Percentiles rank a stretch among this genome's conserved stretches.
phyloP scores from a whole-genome alignment of 768 basidiomycete species.

The Sarcodon aspratus region DNA sequence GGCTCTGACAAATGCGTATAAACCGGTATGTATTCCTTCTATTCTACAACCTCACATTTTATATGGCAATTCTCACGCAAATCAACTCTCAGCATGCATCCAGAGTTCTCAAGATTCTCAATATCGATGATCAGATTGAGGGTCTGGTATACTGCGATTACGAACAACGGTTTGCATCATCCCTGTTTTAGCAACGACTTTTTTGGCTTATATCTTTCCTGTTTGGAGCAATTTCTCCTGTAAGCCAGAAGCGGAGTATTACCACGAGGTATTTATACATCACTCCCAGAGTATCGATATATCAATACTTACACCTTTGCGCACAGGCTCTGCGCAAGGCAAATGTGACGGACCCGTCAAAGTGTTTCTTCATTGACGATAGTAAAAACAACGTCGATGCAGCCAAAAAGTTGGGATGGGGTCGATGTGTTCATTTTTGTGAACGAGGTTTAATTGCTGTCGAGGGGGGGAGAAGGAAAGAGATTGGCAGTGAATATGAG shows the following conservation, averaged over 20 bases:
- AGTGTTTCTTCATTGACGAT: slow-evolving; percentile 76
- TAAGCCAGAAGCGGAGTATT: slow-evolving; percentile 73
- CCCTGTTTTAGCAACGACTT: too few species aligned
- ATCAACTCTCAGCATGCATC: slow-evolving; percentile 51
- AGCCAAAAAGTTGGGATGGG: slow-evolving; percentile 60
- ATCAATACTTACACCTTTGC: neutral
- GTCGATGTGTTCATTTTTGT: slow-evolving; percentile 63
- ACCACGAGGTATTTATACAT: slow-evolving; percentile 34
- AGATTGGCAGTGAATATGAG: slow-evolving; percentile 24
- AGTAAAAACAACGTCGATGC: slow-evolving; percentile 57
- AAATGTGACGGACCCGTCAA: slow-evolving; percentile 47
- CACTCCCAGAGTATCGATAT: neutral
- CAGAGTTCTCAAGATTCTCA: slow-evolving; percentile 66
- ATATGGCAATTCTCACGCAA: neutral
- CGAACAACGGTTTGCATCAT: slow-evolving; percentile 19
- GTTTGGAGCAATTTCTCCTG: slow-evolving; percentile 42
- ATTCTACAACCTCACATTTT: neutral
- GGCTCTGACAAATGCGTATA: slow-evolving; percentile 82
- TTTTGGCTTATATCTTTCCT: too few species aligned
- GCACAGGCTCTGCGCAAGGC: slow-evolving; percentile 57
- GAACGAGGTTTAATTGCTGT: slow-evolving; percentile 53
- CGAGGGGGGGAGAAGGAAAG: slow-evolving; percentile 49
- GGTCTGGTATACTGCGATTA: slow-evolving; percentile 80
- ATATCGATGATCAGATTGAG: slow-evolving; percentile 59
- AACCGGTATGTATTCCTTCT: slow-evolving; percentile 32